phyloP scores from a whole-genome alignment of 2,329 filamentous ascomycete genomes.

The Trichoderma sp. region DNA sequence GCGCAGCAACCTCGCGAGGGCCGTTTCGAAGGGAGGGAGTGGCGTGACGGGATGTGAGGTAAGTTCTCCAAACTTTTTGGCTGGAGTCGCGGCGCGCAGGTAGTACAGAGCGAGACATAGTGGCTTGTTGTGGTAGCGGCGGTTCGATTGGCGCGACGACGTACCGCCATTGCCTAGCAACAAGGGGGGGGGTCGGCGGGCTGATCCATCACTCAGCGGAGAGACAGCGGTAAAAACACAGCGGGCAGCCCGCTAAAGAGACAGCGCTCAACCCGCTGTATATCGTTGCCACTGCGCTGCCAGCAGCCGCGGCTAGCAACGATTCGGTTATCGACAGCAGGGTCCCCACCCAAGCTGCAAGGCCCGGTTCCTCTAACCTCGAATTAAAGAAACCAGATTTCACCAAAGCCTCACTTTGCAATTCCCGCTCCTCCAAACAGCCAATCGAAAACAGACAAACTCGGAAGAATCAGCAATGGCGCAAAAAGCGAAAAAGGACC shows the following conservation, averaged over 20 bases:
- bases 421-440: background rate
- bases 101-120: background rate
- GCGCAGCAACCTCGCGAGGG: background rate
- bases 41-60: background rate
- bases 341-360: background rate
- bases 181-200: constrained; percentile 21
- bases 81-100: constrained; percentile 23
- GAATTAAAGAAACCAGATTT: constrained; percentile 19
- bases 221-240: background rate
- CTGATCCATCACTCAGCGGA: background rate
- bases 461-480: constrained; percentile 48
- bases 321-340: background rate
- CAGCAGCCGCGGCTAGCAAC: constrained; percentile 7
- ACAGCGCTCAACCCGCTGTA: background rate
- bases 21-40: constrained; percentile 8
- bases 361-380: background rate
- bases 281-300: background rate
- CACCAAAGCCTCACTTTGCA: background rate
- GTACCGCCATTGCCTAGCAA: constrained; percentile 32
- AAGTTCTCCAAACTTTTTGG: constrained; percentile 10
- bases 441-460: background rate
- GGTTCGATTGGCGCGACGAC: constrained; percentile 26
- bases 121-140: constrained; percentile 25
- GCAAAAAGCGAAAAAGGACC: constrained; percentile 64
- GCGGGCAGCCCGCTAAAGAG: constrained; percentile 7